These are phyloP conservation scores for Trametes elegans DNA, from an alignment of 768 basidiomycete genomes.

Conservation along the genomic window DNA sequence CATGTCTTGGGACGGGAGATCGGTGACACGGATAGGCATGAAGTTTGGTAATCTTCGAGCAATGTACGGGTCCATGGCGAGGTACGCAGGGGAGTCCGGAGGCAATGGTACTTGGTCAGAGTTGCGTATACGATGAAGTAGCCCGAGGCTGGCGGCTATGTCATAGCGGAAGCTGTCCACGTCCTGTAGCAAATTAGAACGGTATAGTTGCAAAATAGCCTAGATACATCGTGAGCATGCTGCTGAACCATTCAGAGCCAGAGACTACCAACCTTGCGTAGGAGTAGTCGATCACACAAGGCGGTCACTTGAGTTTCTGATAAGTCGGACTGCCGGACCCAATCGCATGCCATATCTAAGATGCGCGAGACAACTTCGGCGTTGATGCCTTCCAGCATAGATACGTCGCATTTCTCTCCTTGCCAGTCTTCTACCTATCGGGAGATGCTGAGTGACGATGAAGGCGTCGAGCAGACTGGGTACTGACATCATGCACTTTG, in stretches of 20 bases:
- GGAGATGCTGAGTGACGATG: background rate
- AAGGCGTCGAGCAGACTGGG: background rate
- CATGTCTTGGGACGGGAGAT: constrained; percentile 44
- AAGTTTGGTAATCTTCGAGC: constrained; percentile 64
- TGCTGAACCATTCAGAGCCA: background rate
- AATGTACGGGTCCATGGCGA: constrained; percentile 66
- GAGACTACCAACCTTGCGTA: constrained; percentile 58
- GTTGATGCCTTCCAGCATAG: constrained; percentile 63
- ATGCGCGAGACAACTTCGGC: constrained; percentile 49
- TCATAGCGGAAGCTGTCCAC: constrained; percentile 36
- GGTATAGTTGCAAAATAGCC: constrained; percentile 51
- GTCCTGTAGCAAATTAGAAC: constrained; percentile 39
- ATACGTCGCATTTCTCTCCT: constrained; percentile 82
- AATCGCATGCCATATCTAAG: constrained; percentile 60
- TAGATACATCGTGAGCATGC: constrained; percentile 21
- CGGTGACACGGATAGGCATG: constrained; percentile 64
- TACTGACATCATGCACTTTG: constrained; percentile 70
- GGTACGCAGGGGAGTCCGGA: constrained; percentile 45
- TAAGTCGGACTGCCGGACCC: constrained; percentile 41
- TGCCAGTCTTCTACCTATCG: constrained; percentile 86
- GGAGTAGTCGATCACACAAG: constrained; percentile 47
- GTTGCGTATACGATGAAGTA: constrained; percentile 40
- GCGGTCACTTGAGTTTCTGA: constrained; percentile 33
- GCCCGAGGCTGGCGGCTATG: constrained; percentile 39
- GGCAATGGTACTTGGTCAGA: constrained; percentile 37